These are phyloP conservation scores for Tetrastigma voinierianum DNA, from an alignment of 164 flowering plant genomes.

Conservation along the genomic window DNA sequence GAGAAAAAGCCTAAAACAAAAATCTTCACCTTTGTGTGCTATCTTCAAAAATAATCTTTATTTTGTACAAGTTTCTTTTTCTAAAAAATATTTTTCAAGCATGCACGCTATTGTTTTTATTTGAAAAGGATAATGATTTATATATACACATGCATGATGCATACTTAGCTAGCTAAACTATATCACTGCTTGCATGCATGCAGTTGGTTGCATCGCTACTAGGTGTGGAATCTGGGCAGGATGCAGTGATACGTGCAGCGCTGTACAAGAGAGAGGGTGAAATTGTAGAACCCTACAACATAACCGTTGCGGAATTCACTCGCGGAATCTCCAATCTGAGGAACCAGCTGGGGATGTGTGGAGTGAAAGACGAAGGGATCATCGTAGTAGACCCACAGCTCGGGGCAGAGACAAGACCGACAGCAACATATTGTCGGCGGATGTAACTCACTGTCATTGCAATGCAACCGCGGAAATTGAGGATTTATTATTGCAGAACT, in stretches of 20 bases:
- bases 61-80: no score
- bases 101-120: background rate
- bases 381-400: constrained; percentile 35
- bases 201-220: constrained; percentile 60
- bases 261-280: constrained; percentile 39
- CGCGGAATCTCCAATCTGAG: constrained; percentile 24
- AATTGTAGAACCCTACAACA: constrained; percentile 39
- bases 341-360: constrained; percentile 41
- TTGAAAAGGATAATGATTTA: background rate
- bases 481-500: constrained; percentile 45
- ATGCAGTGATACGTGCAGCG: constrained; percentile 46
- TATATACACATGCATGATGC: no score
- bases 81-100: no score
- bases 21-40: no score
- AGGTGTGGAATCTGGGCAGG: constrained; percentile 70
- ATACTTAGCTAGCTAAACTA: no score
- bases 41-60: no score
- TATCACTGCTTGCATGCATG: background rate
- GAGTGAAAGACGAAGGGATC: constrained; percentile 62
- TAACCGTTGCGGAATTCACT: constrained; percentile 64
- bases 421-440: constrained; percentile 43
- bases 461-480: constrained; percentile 49
- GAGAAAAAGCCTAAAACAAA: no score
- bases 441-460: constrained; percentile 36
- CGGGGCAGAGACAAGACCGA: constrained; percentile 42